phyloP scores from a whole-genome alignment of 306 rosid genomes.

The Prunus padus region DNA sequence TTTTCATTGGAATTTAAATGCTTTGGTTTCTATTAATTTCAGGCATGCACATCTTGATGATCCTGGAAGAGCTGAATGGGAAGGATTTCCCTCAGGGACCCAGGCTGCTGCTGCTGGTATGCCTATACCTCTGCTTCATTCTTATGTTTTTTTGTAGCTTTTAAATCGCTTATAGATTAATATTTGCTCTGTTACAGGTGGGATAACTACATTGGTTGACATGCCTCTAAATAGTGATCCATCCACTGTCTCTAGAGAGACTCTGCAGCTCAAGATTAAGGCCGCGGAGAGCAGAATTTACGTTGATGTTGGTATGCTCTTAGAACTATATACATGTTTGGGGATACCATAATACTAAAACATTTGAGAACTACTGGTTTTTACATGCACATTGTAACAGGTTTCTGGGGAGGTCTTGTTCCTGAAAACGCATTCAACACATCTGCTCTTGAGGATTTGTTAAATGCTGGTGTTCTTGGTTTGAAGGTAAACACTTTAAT shows the following conservation, averaged over 20 bases:
- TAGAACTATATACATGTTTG: constrained; percentile 7
- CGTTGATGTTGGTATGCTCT: constrained; percentile 81
- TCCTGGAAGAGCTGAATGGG: constrained; percentile 95
- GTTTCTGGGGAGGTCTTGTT: constrained; percentile 97
- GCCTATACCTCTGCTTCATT: constrained; percentile 10
- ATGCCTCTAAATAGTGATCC: constrained; percentile 94
- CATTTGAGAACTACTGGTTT: constrained; percentile 4
- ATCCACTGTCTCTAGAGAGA: constrained; percentile 75
- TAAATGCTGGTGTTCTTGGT: constrained; percentile 89
- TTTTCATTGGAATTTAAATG: not conserved
- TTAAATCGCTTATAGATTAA: not conserved
- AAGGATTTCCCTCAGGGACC: constrained; percentile 89
- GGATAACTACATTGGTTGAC: constrained; percentile 88
- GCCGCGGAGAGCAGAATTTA: constrained; percentile 66
- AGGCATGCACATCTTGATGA: constrained; percentile 96
- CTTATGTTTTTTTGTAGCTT: not conserved
- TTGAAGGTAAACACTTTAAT: constrained; percentile 61
- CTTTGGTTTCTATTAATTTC: constrained; percentile 23
- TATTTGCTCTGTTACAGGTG: constrained; percentile 55
- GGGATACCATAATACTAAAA: not conserved
- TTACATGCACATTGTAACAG: constrained; percentile 39
- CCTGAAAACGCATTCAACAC: constrained; percentile 86
- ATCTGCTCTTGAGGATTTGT: constrained; percentile 74
- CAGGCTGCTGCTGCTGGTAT: constrained; percentile 97
- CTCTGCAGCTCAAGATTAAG: constrained; percentile 76